phyloP scores from a whole-genome alignment of 768 basidiomycete genomes.

The Lentinula lateritia region DNA sequence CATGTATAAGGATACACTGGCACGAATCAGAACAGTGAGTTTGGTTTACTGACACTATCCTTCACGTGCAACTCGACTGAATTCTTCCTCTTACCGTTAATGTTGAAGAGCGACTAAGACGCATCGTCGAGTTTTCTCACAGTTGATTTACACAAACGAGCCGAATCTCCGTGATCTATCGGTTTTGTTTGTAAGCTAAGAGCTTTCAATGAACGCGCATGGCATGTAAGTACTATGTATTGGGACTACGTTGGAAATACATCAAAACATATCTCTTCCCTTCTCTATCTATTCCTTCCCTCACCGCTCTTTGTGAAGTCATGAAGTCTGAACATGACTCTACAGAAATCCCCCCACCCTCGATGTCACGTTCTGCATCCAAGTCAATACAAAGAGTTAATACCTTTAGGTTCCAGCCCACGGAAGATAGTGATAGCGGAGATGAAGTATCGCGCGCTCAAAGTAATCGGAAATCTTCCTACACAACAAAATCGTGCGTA shows the following conservation, averaged over 20 bases:
- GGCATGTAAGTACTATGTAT: background rate
- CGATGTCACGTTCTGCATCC: background rate
- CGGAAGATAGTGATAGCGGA: conserved; percentile 5
- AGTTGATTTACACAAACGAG: background rate
- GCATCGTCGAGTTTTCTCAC: background rate
- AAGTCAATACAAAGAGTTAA: background rate
- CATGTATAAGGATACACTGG: too few relatives aligned
- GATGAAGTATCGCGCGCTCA: conserved; percentile 1
- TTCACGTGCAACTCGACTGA: background rate
- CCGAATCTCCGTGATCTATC: background rate
- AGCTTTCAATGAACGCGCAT: background rate
- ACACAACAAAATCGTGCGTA: background rate
- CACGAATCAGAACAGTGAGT: too few relatives aligned
- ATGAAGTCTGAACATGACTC: conserved; percentile 2
- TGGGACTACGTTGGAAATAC: background rate
- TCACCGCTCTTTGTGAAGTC: background rate
- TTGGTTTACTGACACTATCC: background rate
- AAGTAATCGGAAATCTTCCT: background rate
- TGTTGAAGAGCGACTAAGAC: background rate
- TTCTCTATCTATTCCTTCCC: background rate
- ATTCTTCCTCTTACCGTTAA: background rate
- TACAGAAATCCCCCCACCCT: background rate
- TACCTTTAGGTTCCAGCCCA: background rate
- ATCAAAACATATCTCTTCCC: background rate
- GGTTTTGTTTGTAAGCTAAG: background rate